phyloP scores from a whole-genome alignment of 345 rosid genomes.

The Rhodamnia argentea region DNA sequence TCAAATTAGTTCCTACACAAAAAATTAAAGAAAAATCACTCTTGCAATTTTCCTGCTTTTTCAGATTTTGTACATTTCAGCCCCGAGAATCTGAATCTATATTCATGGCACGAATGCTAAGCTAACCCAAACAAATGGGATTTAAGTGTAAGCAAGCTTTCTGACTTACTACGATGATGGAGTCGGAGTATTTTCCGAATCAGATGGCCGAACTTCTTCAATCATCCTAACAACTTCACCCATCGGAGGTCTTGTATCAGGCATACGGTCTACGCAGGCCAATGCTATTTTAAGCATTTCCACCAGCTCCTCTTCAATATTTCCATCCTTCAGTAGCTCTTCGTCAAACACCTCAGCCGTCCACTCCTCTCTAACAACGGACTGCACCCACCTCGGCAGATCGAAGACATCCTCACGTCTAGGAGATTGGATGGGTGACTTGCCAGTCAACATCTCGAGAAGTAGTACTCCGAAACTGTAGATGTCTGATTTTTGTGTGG shows the following conservation, averaged over 20 bases:
- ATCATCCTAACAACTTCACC: constrained; percentile 74
- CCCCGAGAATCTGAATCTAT: neutral
- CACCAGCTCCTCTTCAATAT: constrained; percentile 85
- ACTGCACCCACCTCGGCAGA: constrained; percentile 85
- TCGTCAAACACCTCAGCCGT: constrained; percentile 85
- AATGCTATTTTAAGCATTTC: constrained; percentile 90
- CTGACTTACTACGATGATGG: constrained; percentile 5
- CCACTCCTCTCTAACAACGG: constrained; percentile 90
- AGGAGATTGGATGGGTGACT: constrained; percentile 50
- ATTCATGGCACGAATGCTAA: neutral
- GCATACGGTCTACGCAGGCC: constrained; percentile 62
- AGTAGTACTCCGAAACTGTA: constrained; percentile 85
- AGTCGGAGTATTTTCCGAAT: constrained; percentile 41
- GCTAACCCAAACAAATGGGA: neutral
- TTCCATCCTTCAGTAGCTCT: constrained; percentile 56
- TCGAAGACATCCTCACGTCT: constrained; percentile 62
- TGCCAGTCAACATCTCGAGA: constrained; percentile 83
- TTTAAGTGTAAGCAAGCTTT: neutral
- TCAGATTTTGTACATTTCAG: neutral
- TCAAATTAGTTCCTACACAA: neutral
- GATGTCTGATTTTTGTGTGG: constrained; percentile 54
- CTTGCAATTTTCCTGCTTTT: neutral
- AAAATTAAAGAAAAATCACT: neutral
- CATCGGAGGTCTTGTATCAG: constrained; percentile 72
- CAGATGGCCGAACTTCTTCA: constrained; percentile 57